These are phyloP conservation scores for Fusarium guadeloupense DNA, from an alignment of 2,329 filamentous ascomycete species.

Conservation along the genomic window DNA sequence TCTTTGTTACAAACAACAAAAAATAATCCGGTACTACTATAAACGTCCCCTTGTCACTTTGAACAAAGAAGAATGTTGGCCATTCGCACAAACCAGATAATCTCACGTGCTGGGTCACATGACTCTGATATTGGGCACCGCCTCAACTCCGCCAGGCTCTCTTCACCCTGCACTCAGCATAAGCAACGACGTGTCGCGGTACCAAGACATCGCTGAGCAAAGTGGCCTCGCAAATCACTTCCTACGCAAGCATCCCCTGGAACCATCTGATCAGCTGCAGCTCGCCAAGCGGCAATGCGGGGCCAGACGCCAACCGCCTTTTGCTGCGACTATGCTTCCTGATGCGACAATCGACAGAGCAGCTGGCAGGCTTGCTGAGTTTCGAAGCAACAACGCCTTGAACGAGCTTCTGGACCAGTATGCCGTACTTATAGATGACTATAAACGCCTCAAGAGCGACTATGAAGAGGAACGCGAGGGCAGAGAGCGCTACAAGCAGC, in stretches of 20 bases:
- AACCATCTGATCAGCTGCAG: background rate
- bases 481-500: slow-evolving; percentile 64
- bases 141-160: slow-evolving; percentile 2
- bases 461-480: slow-evolving; percentile 65
- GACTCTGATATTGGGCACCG: slow-evolving; percentile 4
- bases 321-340: slow-evolving; percentile 32
- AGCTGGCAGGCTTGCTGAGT: slow-evolving; percentile 45
- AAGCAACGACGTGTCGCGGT: slow-evolving; percentile 2
- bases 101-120: slow-evolving; percentile 20
- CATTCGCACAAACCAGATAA: background rate
- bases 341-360: slow-evolving; percentile 35
- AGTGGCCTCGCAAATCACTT: background rate
- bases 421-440: slow-evolving; percentile 57
- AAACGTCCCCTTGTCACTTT: too few relatives aligned
- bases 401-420: slow-evolving; percentile 48
- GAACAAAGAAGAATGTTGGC: too few relatives aligned
- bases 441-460: slow-evolving; percentile 64
- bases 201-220: background rate
- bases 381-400: slow-evolving; percentile 42
- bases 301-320: slow-evolving; percentile 10
- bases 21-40: too few relatives aligned
- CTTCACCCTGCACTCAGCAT: slow-evolving; percentile 6
- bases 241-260: too few relatives aligned
- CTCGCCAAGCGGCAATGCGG: slow-evolving; percentile 24
- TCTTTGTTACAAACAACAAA: too few relatives aligned